phyloP scores from a whole-genome alignment of 306 rosid genomes.

The Cotoneaster glaucophyllus region DNA sequence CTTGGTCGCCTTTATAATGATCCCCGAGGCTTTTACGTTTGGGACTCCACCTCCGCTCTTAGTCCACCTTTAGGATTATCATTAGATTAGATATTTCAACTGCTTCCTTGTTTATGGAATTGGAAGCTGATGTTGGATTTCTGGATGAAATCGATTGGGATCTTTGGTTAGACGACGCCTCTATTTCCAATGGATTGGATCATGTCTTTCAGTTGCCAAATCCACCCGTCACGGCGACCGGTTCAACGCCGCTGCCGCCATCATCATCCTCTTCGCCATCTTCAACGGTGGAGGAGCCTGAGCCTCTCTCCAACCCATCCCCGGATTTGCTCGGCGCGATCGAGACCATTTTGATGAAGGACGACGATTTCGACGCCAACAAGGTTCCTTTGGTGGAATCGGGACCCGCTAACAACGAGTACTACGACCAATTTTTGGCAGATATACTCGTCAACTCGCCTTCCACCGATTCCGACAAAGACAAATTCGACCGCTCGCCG shows the following conservation, averaged over 20 bases:
- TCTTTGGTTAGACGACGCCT: conserved; percentile 16
- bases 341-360: conserved; percentile 53
- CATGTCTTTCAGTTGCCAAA: not conserved
- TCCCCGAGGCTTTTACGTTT: not conserved
- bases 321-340: conserved; percentile 31
- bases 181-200: not conserved
- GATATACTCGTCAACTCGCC: conserved; percentile 38
- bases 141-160: conserved; percentile 30
- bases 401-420: conserved; percentile 17
- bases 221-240: not conserved
- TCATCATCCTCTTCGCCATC: not conserved
- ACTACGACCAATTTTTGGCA: conserved; percentile 29
- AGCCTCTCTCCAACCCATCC: conserved; percentile 9
- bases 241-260: not conserved
- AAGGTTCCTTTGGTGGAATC: not conserved
- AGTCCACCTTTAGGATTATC: not conserved
- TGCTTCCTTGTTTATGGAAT: not conserved
- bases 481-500: conserved; percentile 15
- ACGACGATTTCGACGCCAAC: conserved; percentile 11
- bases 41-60: too few relatives aligned
- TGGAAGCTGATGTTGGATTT: conserved; percentile 21
- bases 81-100: not conserved
- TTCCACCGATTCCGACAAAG: conserved; percentile 20
- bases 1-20: not conserved
- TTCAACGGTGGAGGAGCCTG: not conserved